Evolutionary conservation across 176 grass and related monocot genomes (phyloP), one percentile per base, ranked within the genome.

Genomic region (Triticum dicoccoides): DNA sequence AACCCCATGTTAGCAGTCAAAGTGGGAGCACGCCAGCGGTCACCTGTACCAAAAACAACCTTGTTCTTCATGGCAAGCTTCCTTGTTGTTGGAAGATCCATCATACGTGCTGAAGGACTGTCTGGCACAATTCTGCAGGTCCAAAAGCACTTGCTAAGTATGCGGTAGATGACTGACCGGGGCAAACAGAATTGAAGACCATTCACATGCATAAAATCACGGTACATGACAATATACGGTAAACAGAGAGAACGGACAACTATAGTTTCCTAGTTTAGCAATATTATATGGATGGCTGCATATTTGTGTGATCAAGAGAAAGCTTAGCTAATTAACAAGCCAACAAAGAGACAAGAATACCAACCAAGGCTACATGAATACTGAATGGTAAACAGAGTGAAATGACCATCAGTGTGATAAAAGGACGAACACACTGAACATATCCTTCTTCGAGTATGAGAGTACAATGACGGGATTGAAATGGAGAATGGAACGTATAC

Each of bases 21-120:
- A 77, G 97, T 98, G 34, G 92, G 92, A 71, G 94, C 89, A 18
- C 77, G 90, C 94, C 97, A 94, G 52, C 82, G 82, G 83, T 96
- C 97, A 27, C 97, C 97, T 71, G 97, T 98, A 21, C 97, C 97
- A 67, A 98, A 96, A 38, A 91, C 87, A 61, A 96, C 87, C 37
- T 94, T 98, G 82, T 94, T 98, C 61, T 96, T 96, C 69, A 88
- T 74, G 15, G 90, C 90, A 27, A 96, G 86, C 80, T 92, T 92
- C 82, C 97, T 92, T 81, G 94, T 94, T 18, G 93, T 98, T 38
- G 90, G 97, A 44, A 98, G 94, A 89, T 89, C 87, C 83, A 88
- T 87, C 87, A 91, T 52, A 5, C 92, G 91, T n/a, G 78, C 37
- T 21, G 94, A 98, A 78, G 97, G 97, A 85, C 65, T 91, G 56